Base-by-base conservation (phyloP, 345 rosid species). In the Salix exigua region DNA sequence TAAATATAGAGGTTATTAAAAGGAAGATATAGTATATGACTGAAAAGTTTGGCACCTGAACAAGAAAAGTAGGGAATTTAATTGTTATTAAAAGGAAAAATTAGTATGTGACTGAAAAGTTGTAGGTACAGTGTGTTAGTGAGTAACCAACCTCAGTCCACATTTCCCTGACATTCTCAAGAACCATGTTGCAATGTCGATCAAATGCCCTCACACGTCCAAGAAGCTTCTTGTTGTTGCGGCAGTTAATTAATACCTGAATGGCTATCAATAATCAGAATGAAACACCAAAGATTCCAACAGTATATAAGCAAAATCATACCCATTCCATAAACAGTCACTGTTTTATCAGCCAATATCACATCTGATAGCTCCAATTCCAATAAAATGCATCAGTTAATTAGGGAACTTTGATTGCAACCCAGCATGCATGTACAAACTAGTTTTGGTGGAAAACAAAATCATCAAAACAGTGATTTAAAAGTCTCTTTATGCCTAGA, bases 111-210 rank as follows among this genome's bases (percentile, higher is more conserved):
- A 37, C 16, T 42, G 21, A 13, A 25, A 68, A 68, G 28, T 94
- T 94, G 63, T 31, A 28, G 69, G 44, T 33, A 53, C 18, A 63
- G 11, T 0, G 67, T 33, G 17, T 18, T 12, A 26, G 6, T 8
- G 35, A 70, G 40, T 30, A 75, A 76, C 81, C 13, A 60, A 96
- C 99, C 99, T 96, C 99, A 35, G 98, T 92, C 99, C 99, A 96
- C 97, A 93, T 93, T 81, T 96, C 99, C 82, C 94, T 88, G 72
- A 96, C 99, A 77, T 96, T 96, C 77, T 96, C 99, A n/a, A 96
- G 90, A 71, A 96, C 99, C 99, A 96, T 96, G 85, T 94, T 96
- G 91, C 98, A 94, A 76, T 94, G 99, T 10, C 98, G 85, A 79
- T 96, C 99, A 60, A 96, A 96, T 0, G 98, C 98, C 68, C 98